These are phyloP conservation scores for Russula emetica DNA, from an alignment of 768 basidiomycete genomes.

Conservation along the genomic window DNA sequence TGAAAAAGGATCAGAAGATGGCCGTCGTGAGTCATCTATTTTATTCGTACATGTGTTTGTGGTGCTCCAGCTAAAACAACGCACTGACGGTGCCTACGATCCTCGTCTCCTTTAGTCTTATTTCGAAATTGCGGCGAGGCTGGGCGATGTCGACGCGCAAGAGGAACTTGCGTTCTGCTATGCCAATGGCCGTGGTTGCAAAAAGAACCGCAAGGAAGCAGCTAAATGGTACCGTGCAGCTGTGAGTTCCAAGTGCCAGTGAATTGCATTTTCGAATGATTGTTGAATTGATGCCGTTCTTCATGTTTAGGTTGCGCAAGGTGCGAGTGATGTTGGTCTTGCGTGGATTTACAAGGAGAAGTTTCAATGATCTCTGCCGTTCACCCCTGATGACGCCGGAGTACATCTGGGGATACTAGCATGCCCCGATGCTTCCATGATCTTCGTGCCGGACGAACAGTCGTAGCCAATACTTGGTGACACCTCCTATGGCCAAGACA, in stretches of 20 bases:
- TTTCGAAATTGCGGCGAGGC: constrained; percentile 73
- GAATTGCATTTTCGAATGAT: not conserved
- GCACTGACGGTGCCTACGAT: not conserved
- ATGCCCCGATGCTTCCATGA: not conserved
- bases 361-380: constrained; percentile 38
- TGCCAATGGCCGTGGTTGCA: constrained; percentile 83
- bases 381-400: not conserved
- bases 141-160: constrained; percentile 87
- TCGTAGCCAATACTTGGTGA: not conserved
- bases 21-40: constrained; percentile 54
- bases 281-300: not conserved
- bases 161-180: constrained; percentile 80
- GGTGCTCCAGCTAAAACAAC: not conserved
- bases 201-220: constrained; percentile 81
- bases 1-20: constrained; percentile 84
- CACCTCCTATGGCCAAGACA: not conserved
- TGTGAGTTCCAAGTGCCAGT: constrained; percentile 43
- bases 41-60: not conserved
- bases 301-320: constrained; percentile 52
- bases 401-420: not conserved
- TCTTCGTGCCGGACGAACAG: not conserved
- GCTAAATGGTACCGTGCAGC: constrained; percentile 92
- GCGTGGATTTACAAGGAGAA: constrained; percentile 94
- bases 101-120: constrained; percentile 52
- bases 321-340: constrained; percentile 75